These are phyloP conservation scores for Prosopis cineraria DNA, from an alignment of 306 rosid species.

Conservation along the genomic window DNA sequence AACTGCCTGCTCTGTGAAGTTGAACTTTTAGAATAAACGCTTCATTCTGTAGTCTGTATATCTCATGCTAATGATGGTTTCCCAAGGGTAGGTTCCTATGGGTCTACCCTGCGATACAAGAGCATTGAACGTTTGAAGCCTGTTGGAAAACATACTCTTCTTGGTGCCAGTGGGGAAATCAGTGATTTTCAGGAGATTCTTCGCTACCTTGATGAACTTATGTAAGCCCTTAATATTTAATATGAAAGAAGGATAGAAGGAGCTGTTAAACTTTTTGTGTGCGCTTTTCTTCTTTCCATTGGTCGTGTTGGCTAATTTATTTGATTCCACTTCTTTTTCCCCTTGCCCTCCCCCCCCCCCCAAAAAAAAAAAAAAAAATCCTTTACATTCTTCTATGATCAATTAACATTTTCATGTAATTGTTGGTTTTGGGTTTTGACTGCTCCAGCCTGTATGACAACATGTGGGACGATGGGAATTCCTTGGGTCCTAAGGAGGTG, in stretches of 20 bases:
- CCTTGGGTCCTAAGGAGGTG: background rate
- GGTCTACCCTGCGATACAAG: background rate
- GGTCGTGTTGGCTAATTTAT: background rate
- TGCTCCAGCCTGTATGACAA: background rate
- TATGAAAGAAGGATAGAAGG: background rate
- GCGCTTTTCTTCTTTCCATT: background rate
- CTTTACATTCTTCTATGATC: background rate
- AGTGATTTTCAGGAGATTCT: background rate
- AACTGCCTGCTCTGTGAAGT: conserved; percentile 11
- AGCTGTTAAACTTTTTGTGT: background rate
- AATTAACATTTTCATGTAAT: background rate
- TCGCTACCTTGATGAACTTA: background rate
- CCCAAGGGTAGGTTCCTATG: conserved; percentile 39
- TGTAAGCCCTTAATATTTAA: background rate
- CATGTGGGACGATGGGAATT: background rate
- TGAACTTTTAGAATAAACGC: background rate
- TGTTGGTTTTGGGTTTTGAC: background rate
- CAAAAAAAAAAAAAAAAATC: too few species aligned
- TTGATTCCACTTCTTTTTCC: too few species aligned
- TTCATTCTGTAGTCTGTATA: background rate
- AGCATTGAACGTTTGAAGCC: background rate
- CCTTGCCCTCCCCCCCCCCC: too few species aligned
- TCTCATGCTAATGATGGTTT: conserved; percentile 23
- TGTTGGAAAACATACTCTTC: background rate
- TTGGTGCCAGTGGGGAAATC: background rate